Evolutionary conservation across 177 flowering plant genomes (phyloP), one percentile per base, ranked within the genome.

Genomic region (Vitis hybrid): DNA sequence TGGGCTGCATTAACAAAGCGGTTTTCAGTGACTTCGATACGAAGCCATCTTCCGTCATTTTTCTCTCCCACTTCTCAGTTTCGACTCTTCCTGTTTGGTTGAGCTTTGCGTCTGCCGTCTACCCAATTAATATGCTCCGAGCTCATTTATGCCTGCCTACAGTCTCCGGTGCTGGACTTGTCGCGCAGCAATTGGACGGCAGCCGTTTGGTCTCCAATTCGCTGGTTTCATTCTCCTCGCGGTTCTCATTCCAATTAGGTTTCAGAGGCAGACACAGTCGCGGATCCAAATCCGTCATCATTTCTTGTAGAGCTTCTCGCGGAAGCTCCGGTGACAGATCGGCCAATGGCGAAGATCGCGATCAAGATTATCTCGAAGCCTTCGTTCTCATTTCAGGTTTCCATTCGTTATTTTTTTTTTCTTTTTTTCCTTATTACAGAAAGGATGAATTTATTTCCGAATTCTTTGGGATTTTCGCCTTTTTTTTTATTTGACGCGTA

Each of bases 311-410:
- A 1, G 71, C 85, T n/a, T 76, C 77, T 51, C 74, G 73, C 9
- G 71, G 83, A 51, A 71, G 71, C 59, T 75, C 56, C 31, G 66
- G 70, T 24, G 62, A 60, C 24, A 71, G 72, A 70, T 82, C 82
- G 49, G 65, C 59, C 63, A 33, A 18, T 38, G 76, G 51, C 59
- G 82, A 76, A 49, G 78, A 77, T 51, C 49, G n/a, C 69, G 69
- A 72, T 44, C 69, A 60, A n/a, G 81, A 80, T 0, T 86, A 71
- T 68, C 72, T 88, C 31, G 73, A 80, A 73, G 89, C 92, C 24
- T 75, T 80, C 14, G 67, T 88, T 66, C 83, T 88, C 54, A 65
- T 78, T 22, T 66, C 91, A 78, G 91, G 91, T 88, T 51, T 54
- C 72, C 31, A 3, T 60, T 47, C 50, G 7, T 50, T 47, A 10